Evolutionary conservation across 495 filamentous ascomycete genomes (phyloP).

Genomic region (Parathielavia appendiculata): DNA sequence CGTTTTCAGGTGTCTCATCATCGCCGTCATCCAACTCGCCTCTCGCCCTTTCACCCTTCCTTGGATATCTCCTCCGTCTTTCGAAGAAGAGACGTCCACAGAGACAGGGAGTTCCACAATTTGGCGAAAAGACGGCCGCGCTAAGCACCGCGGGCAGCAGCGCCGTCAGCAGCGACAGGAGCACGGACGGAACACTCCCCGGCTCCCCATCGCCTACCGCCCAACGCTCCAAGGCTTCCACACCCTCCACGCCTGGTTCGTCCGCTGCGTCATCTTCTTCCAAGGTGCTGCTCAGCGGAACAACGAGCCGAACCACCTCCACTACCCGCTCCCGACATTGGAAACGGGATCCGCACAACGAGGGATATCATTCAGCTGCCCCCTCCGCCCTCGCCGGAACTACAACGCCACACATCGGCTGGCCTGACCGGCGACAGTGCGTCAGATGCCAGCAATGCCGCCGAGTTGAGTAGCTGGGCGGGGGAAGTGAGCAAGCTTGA

Average conservation of each 20-base stretch:
- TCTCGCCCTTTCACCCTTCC: conserved; percentile 16
- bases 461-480: background rate
- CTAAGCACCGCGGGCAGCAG: background rate
- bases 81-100: background rate
- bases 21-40: conserved; percentile 4
- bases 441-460: too few relatives aligned
- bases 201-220: background rate
- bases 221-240: background rate
- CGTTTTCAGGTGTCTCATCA: conserved; percentile 4
- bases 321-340: background rate
- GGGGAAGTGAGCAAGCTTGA: background rate
- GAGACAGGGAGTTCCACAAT: background rate
- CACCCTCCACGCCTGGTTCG: background rate
- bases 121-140: background rate
- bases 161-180: background rate
- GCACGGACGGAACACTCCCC: conserved; percentile 1
- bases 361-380: too few relatives aligned
- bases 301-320: too few relatives aligned
- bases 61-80: conserved; percentile 5
- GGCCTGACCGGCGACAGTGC: too few relatives aligned
- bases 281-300: too few relatives aligned
- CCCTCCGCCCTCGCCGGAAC: too few relatives aligned
- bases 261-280: background rate
- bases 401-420: too few relatives aligned
- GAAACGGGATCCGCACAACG: background rate